Evolutionary conservation across 2,329 filamentous ascomycete species (phyloP).

Genomic region (Tolypocladium guangdongense): DNA sequence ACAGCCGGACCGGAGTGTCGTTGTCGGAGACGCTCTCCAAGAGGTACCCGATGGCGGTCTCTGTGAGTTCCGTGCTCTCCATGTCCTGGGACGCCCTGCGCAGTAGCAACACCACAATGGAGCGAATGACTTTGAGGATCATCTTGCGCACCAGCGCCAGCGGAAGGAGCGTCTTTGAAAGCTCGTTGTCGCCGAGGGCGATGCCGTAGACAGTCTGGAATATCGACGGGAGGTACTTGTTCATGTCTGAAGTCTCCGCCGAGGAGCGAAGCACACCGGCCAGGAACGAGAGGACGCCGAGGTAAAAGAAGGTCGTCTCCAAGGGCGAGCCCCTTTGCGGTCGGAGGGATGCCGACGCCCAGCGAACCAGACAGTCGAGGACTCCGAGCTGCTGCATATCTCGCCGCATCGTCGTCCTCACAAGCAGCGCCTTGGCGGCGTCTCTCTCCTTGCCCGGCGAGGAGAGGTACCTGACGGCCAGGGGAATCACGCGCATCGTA

Average conservation of each 20-base stretch:
- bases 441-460: conserved; percentile 79
- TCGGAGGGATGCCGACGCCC: conserved; percentile 55
- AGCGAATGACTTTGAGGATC: conserved; percentile 74
- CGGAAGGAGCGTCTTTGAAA: conserved; percentile 45
- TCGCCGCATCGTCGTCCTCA: conserved; percentile 67
- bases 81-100: conserved; percentile 33
- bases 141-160: conserved; percentile 75
- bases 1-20: conserved; percentile 81
- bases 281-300: conserved; percentile 71
- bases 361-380: conserved; percentile 54
- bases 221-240: conserved; percentile 51
- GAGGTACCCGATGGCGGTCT: conserved; percentile 72
- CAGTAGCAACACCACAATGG: conserved; percentile 57
- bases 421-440: conserved; percentile 73
- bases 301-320: conserved; percentile 58
- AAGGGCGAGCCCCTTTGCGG: conserved; percentile 24
- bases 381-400: conserved; percentile 80
- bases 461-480: conserved; percentile 61
- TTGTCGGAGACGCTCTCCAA: conserved; percentile 72
- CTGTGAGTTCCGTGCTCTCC: conserved; percentile 47
- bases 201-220: conserved; percentile 55
- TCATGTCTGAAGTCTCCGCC: conserved; percentile 64
- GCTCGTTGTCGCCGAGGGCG: conserved; percentile 34
- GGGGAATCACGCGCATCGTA: conserved; percentile 55
- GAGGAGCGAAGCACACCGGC: conserved; percentile 61